A percentile compares a stretch with the other conserved stretches of the same genome.
These are phyloP conservation scores for Galerina marginata DNA, from an alignment of 768 basidiomycete species.

Conservation along the genomic window DNA sequence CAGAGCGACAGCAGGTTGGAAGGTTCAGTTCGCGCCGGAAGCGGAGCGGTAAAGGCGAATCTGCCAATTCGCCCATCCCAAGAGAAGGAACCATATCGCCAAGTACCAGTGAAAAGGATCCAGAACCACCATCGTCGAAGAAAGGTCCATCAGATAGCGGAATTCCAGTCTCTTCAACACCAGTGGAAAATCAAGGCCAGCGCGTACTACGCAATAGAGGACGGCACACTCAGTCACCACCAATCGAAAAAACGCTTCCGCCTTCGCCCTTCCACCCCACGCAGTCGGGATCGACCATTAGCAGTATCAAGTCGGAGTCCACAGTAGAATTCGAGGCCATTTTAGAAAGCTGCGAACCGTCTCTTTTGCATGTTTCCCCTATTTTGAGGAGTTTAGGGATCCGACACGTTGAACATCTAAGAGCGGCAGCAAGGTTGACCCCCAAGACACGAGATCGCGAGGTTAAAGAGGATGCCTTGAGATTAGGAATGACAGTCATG, in stretches of 20 bases:
- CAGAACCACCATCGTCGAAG: constrained; percentile 11
- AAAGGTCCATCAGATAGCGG: constrained; percentile 14
- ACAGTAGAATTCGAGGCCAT: constrained; percentile 54
- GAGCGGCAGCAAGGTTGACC: constrained; percentile 62
- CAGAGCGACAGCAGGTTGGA: neutral
- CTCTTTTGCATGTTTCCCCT: constrained; percentile 66
- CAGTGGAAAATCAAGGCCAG: constrained; percentile 1
- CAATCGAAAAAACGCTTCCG: constrained; percentile 30
- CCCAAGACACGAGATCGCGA: constrained; percentile 73
- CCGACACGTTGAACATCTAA: constrained; percentile 60
- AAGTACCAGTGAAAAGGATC: constrained; percentile 26
- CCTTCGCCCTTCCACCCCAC: constrained; percentile 44
- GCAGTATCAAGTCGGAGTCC: constrained; percentile 44
- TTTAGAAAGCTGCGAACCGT: constrained; percentile 67
- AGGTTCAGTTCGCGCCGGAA: constrained; percentile 5
- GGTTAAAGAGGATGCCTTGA: constrained; percentile 72
- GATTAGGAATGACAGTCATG: constrained; percentile 69
- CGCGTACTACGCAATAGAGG: constrained; percentile 9
- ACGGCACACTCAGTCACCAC: constrained; percentile 28
- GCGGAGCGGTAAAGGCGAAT: neutral
- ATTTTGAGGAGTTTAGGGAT: constrained; percentile 65
- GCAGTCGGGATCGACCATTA: constrained; percentile 47
- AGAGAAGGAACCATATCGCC: constrained; percentile 26
- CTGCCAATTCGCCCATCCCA: neutral
- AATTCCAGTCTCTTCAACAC: constrained; percentile 18